These are phyloP conservation scores for Lachancea quebecensis DNA, from an alignment of 805 yeast genomes.

Conservation along the genomic window DNA sequence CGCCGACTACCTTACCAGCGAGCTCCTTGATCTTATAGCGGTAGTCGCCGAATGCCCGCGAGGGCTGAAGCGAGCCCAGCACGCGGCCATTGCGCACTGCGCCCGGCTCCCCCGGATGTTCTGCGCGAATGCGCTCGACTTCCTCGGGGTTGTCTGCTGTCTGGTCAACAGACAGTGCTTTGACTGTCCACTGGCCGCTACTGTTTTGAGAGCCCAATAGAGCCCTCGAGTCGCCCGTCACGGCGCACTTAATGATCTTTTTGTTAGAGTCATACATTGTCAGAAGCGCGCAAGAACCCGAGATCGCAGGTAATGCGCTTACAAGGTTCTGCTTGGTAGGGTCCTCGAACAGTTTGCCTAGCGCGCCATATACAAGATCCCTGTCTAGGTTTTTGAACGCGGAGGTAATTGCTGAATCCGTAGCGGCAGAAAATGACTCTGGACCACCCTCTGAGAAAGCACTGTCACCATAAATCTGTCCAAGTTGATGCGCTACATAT, in stretches of 20 bases:
- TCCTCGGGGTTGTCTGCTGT: constrained; percentile 90
- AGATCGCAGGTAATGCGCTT: constrained; percentile 80
- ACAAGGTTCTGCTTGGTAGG: constrained; percentile 56
- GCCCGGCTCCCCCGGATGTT: constrained; percentile 87
- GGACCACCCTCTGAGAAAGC: constrained; percentile 11
- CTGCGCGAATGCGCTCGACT: constrained; percentile 70
- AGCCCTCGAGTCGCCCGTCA: constrained; percentile 94
- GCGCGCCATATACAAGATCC: constrained; percentile 72
- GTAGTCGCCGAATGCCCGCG: constrained; percentile 96
- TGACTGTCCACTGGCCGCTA: constrained; percentile 76
- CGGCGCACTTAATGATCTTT: constrained; percentile 75
- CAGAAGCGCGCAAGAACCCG: constrained; percentile 90
- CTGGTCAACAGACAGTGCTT: constrained; percentile 82
- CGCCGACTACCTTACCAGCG: constrained; percentile 36
- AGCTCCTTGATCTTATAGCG: constrained; percentile 73
- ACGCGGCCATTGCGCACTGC: constrained; percentile 84
- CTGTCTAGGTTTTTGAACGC: constrained; percentile 83
- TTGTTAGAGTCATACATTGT: constrained; percentile 78
- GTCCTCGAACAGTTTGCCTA: constrained; percentile 59
- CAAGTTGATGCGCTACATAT: constrained; percentile 70
- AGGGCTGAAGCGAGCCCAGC: constrained; percentile 88
- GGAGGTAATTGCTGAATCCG: constrained; percentile 71
- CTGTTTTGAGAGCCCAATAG: constrained; percentile 66
- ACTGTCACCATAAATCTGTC: constrained; percentile 40
- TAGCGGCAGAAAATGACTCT: constrained; percentile 53